Base-by-base conservation (phyloP, 805 yeast genomes). In the Ogataea neopini region DNA sequence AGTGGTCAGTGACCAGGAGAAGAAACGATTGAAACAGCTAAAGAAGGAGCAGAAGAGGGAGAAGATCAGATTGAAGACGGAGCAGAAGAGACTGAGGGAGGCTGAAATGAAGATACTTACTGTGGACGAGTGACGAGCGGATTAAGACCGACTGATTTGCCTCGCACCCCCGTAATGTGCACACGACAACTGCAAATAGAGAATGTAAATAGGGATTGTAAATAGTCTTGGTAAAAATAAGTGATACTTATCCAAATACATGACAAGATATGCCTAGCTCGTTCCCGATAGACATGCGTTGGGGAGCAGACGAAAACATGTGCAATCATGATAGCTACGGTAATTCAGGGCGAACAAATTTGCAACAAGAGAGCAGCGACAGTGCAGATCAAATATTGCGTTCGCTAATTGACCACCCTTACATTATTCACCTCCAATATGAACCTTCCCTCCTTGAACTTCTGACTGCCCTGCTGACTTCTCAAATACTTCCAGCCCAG, bases 401-500 rank as follows among this genome's bases (percentile, higher is more conserved):
- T n/a, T 30, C 34, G 34, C 20, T 39, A 38, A 7, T 43, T 34
- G 20, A 52, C 56, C 22, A 48, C 50, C 32, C 47, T 54, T 47
- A 58, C 50, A 25, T 49, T 53, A 43, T 59, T 57, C 6, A 64
- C 29, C 50, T 81, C 86, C 50, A 83, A 68, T 32, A 83, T 80
- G 54, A 67, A 83, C 53, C 75, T 73, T 7, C 85, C 84, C 56
- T 80, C 86, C 60, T 84, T 84, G 60, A 78, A 81, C 49, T 71
- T 67, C 64, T 81, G 83, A 14, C 68, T 61, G 17, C 57, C 56
- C 23, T 67, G 62, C 26, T 70, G 72, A 38, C 84, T 75, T 54
- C 69, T 69, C 33, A 81, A 59, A 56, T 84, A 84, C 50, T 74
- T 76, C 89, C 89, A 84, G 3, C 88, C 89, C 14, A 84, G 66